phyloP scores from a whole-genome alignment of 1,139 yeast species.

The Saccharomyces hybrid region DNA sequence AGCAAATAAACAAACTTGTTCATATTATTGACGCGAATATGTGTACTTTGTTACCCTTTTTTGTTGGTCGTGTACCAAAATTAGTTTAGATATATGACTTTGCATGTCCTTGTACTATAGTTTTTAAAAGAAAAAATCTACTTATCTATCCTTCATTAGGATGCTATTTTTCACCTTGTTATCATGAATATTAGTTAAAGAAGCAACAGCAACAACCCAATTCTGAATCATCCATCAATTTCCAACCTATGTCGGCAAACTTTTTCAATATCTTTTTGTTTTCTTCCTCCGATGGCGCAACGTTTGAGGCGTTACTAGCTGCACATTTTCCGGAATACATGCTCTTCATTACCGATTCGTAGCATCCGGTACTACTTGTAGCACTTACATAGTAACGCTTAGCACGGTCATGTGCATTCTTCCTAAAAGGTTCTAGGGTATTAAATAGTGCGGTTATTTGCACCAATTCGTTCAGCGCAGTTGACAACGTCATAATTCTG shows the following conservation, averaged over 20 bases:
- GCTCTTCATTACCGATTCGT: neutral
- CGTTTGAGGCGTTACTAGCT: neutral
- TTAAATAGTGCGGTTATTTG: constrained; percentile 27
- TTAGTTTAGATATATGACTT: neutral
- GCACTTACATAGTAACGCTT: neutral
- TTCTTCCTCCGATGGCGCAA: constrained; percentile 1
- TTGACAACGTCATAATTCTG: constrained; percentile 22
- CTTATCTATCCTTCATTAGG: neutral
- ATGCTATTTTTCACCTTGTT: neutral
- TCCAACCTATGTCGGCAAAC: constrained; percentile 26
- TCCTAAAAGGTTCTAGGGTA: constrained; percentile 25
- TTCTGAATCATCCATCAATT: constrained; percentile 25
- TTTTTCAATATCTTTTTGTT: constrained; percentile 9
- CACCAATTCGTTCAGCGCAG: constrained; percentile 29
- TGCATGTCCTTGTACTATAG: neutral
- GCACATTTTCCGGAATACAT: neutral
- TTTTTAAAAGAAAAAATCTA: neutral
- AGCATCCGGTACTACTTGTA: neutral
- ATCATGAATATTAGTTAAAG: neutral
- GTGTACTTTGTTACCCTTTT: neutral
- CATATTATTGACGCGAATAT: neutral
- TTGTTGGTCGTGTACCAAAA: neutral
- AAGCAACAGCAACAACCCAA: constrained; percentile 24
- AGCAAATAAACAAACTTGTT: neutral
- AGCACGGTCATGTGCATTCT: constrained; percentile 2